A percentile compares a stretch with the other conserved stretches of the same genome.
Conservation (phyloP, 2,329 filamentous ascomycete species). For the Diaporthe longicolla region DNA sequence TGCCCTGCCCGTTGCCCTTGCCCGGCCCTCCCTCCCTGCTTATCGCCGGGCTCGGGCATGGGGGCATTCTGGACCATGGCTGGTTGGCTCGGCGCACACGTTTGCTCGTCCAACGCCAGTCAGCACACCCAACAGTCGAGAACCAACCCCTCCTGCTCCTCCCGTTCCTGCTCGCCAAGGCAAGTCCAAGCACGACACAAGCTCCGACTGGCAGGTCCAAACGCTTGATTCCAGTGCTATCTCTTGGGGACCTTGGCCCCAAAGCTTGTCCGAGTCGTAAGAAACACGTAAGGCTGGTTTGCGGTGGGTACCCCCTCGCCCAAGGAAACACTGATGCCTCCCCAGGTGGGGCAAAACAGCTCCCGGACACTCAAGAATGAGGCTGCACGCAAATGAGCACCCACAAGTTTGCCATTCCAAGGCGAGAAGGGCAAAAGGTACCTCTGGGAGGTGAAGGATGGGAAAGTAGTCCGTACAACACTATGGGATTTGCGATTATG, state of each 20-base stretch:
- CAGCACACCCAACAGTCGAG: no score
- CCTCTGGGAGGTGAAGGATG: not conserved
- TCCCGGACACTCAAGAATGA: not conserved
- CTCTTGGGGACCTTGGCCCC: constrained; percentile 15
- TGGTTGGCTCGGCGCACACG: not conserved
- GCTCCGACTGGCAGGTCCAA: not conserved
- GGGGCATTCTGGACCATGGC: not conserved
- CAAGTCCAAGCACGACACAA: not conserved
- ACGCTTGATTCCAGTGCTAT: not conserved
- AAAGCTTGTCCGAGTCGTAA: constrained; percentile 25
- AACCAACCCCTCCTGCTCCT: constrained; percentile 1
- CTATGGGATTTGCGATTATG: not conserved
- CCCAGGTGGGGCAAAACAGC: not conserved
- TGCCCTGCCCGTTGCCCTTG: not conserved
- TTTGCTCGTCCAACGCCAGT: no score
- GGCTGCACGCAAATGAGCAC: not conserved
- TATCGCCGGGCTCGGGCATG: constrained; percentile 23
- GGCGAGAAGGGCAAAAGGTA: not conserved
- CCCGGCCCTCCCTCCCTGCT: not conserved
- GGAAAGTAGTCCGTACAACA: not conserved
- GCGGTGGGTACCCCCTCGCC: not conserved
- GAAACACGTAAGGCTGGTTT: constrained; percentile 15
- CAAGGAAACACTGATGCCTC: not conserved
- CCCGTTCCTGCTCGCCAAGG: constrained; percentile 5
- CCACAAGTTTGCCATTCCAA: not conserved